These are phyloP conservation scores for Termitomyces sp. DNA, from an alignment of 768 basidiomycete species.

Conservation along the genomic window DNA sequence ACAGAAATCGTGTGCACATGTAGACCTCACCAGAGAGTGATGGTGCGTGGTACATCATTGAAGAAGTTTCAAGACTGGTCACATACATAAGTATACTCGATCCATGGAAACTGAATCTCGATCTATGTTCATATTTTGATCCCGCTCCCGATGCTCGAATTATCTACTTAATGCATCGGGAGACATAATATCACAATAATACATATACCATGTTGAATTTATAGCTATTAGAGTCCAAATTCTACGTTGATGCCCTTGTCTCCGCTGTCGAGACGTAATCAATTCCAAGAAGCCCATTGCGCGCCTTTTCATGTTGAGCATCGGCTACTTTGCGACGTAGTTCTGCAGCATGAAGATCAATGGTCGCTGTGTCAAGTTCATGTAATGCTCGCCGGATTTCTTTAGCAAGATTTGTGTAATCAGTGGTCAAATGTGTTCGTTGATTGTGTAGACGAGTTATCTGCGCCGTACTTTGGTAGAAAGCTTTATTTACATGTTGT, in stretches of 20 bases:
- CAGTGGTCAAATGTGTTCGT: constrained; percentile 31
- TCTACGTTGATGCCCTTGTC: neutral
- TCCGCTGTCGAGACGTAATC: constrained; percentile 24
- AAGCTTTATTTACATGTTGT: neutral
- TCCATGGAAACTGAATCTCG: no score
- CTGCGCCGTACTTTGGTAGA: constrained; percentile 12
- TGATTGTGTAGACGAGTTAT: constrained; percentile 31
- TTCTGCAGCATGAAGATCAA: constrained; percentile 58
- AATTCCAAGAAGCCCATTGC: constrained; percentile 55
- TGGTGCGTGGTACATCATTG: no score
- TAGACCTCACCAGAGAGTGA: no score
- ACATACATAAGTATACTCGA: no score
- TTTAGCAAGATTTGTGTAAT: constrained; percentile 33
- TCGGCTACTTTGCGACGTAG: constrained; percentile 53
- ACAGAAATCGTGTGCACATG: no score
- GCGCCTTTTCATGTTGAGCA: constrained; percentile 55
- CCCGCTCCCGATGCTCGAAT: neutral
- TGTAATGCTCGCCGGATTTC: constrained; percentile 45
- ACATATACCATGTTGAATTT: no score
- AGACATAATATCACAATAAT: no score
- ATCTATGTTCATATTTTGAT: no score
- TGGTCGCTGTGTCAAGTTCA: constrained; percentile 52
- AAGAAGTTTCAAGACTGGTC: no score
- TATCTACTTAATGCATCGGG: no score
- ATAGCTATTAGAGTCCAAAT: neutral